phyloP scores from a whole-genome alignment of 2,329 filamentous ascomycete species.

The Fusarium nygamai region DNA sequence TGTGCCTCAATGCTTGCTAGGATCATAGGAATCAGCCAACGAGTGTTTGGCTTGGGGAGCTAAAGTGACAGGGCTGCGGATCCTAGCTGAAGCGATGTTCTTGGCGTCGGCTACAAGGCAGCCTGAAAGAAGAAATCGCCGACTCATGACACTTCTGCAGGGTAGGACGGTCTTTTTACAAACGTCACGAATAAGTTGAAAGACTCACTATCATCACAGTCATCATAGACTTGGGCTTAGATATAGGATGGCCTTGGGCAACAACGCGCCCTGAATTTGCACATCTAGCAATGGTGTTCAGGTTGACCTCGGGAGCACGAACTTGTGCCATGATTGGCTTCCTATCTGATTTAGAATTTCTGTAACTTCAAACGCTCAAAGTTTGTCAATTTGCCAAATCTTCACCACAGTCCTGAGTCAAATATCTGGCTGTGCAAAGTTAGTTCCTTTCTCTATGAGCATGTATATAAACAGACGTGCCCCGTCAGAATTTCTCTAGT shows the following conservation, averaged over 20 bases:
- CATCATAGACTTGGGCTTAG: neutral
- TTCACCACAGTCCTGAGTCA: neutral
- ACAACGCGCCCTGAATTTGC: no score
- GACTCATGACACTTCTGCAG: neutral
- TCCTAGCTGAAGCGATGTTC: conserved; percentile 1
- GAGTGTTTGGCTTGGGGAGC: neutral
- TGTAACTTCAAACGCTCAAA: neutral
- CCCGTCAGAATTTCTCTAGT: neutral
- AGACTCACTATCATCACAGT: neutral
- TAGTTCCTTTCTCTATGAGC: neutral
- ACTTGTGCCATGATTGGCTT: no score
- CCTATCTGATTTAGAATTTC: neutral
- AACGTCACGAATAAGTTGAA: neutral
- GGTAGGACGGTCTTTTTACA: neutral
- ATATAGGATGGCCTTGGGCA: no score
- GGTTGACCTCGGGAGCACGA: neutral
- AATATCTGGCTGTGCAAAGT: neutral
- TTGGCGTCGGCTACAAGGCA: neutral
- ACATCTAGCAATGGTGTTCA: no score
- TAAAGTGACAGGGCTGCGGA: neutral
- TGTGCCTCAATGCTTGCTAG: conserved; percentile 11
- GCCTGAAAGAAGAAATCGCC: neutral
- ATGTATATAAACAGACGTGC: neutral
- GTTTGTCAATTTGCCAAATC: neutral
- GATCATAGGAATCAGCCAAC: conserved; percentile 1